Percentiles rank a stretch among this genome's conserved stretches.
phyloP scores from a whole-genome alignment of 2,329 filamentous ascomycete species.

The Didymella sp. region DNA sequence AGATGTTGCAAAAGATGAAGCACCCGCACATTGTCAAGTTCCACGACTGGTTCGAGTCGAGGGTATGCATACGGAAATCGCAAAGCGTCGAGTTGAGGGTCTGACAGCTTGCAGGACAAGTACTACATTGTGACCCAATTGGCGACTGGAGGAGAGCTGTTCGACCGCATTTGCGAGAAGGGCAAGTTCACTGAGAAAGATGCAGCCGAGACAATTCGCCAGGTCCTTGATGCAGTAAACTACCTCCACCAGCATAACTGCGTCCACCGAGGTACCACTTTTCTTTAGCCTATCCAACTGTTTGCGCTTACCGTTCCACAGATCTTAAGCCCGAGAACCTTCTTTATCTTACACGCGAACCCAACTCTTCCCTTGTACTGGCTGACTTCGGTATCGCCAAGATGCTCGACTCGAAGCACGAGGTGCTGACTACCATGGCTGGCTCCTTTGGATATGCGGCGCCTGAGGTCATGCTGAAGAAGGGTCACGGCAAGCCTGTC shows the following conservation, averaged over 20 bases:
- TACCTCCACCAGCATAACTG: slow-evolving; percentile 95
- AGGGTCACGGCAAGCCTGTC: slow-evolving; percentile 95
- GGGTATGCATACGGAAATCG: slow-evolving; percentile 62
- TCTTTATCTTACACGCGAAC: slow-evolving; percentile 81
- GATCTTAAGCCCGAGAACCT: slow-evolving; percentile 98
- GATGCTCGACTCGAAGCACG: slow-evolving; percentile 88
- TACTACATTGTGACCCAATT: slow-evolving; percentile 99
- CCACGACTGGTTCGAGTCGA: slow-evolving; percentile 98
- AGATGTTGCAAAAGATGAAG: slow-evolving; percentile 87
- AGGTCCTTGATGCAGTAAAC: slow-evolving; percentile 90
- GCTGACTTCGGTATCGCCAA: slow-evolving; percentile 99
- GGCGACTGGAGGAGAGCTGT: slow-evolving; percentile 93
- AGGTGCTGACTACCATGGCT: slow-evolving; percentile 96
- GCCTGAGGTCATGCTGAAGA: slow-evolving; percentile 97
- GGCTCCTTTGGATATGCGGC: slow-evolving; percentile 98
- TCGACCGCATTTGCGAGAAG: slow-evolving; percentile 97
- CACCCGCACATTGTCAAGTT: slow-evolving; percentile 98
- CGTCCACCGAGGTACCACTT: slow-evolving; percentile 80
- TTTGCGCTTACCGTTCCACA: slow-evolving; percentile 51
- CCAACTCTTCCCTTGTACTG: slow-evolving; percentile 84
- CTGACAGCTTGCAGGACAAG: slow-evolving; percentile 74
- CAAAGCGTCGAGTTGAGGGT: slow-evolving; percentile 2
- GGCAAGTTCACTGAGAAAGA: slow-evolving; percentile 99
- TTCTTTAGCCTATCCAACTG: not conserved
- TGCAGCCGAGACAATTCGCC: slow-evolving; percentile 91